Evolutionary conservation across 2,329 filamentous ascomycete species (phyloP).

Genomic region (Aspergillus alliaceus): DNA sequence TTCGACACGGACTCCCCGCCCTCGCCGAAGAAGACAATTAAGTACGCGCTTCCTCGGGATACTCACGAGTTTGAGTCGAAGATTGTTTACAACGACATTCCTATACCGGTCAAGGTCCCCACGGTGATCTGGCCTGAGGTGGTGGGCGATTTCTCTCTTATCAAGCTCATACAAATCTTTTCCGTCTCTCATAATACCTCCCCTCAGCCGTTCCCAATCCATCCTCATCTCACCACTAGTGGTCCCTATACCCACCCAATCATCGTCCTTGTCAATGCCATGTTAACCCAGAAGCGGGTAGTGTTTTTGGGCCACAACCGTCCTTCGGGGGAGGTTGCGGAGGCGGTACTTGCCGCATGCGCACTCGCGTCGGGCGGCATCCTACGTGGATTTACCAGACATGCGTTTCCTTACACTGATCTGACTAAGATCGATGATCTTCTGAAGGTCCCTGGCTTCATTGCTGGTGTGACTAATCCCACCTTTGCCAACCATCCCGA

Average conservation of each 20-base stretch:
- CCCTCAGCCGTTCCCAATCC: conserved; percentile 79
- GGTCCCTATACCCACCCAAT: conserved; percentile 89
- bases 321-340: conserved; percentile 92
- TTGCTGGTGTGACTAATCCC: conserved; percentile 95
- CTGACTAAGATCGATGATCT: conserved; percentile 96
- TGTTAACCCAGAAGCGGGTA: conserved; percentile 93
- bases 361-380: conserved; percentile 88
- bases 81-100: conserved; percentile 94
- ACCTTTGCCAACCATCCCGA: conserved; percentile 92
- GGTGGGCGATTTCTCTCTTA: conserved; percentile 93
- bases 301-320: conserved; percentile 95
- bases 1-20: conserved; percentile 35
- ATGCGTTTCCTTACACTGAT: conserved; percentile 97
- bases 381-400: conserved; percentile 88
- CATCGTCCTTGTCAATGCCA: conserved; percentile 88
- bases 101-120: conserved; percentile 94
- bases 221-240: conserved; percentile 90
- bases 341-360: conserved; percentile 97
- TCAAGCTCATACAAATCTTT: conserved; percentile 96
- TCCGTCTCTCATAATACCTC: conserved; percentile 77
- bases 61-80: conserved; percentile 97
- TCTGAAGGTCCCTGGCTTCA: conserved; percentile 93
- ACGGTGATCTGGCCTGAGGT: conserved; percentile 92
- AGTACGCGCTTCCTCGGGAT: conserved; percentile 80
- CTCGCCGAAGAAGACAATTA: conserved; percentile 59